These are phyloP conservation scores for Sclerotinia minor DNA, from an alignment of 2,329 filamentous ascomycete genomes.

Conservation along the genomic window DNA sequence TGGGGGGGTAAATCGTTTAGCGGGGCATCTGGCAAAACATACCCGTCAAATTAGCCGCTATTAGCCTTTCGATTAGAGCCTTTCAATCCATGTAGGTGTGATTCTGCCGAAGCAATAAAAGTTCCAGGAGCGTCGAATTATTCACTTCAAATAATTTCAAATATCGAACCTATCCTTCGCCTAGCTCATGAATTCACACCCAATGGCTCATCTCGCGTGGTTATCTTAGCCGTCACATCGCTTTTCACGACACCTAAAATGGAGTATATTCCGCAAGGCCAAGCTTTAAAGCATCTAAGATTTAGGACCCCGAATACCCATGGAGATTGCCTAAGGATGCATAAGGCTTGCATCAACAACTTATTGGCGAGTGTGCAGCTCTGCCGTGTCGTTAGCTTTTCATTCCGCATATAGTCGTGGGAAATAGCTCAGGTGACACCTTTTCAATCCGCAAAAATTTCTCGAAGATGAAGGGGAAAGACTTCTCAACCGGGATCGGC, in stretches of 20 bases:
- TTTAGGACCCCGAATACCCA: neutral
- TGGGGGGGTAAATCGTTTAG: neutral
- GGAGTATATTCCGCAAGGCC: neutral
- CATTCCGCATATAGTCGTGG: neutral
- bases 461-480: neutral
- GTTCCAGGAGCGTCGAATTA: neutral
- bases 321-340: neutral
- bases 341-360: constrained; percentile 7
- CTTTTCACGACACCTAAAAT: neutral
- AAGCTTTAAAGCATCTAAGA: neutral
- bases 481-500: neutral
- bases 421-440: neutral
- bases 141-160: constrained; percentile 3
- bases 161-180: constrained; percentile 15
- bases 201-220: constrained; percentile 11
- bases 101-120: constrained; percentile 9
- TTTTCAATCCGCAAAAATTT: neutral
- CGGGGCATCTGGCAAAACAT: constrained; percentile 12
- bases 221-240: neutral
- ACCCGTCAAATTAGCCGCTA: constrained; percentile 14
- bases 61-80: constrained; percentile 2
- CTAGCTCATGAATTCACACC: neutral
- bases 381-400: constrained; percentile 3
- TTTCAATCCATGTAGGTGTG: constrained; percentile 3
- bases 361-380: constrained; percentile 12